A percentile compares a stretch with the other conserved stretches of the same genome.
phyloP scores from a whole-genome alignment of 129 eudicot genomes.

The Pseudognaphalium luteoalbum region DNA sequence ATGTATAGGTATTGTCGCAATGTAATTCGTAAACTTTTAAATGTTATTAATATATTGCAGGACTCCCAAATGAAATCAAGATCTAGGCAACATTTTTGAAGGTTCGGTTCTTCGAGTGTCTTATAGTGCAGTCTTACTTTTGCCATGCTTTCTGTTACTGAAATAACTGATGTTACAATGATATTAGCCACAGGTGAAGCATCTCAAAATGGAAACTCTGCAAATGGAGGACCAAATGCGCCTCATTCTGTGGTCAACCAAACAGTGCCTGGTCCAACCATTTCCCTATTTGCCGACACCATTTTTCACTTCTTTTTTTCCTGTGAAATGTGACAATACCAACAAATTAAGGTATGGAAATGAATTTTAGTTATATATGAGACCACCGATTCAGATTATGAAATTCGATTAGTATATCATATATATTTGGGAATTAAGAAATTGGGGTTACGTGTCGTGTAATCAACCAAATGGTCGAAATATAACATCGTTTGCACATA shows the following conservation, averaged over 20 bases:
- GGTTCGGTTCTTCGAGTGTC: slow-evolving; percentile 41
- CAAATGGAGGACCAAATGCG: slow-evolving; percentile 70
- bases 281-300: too few species aligned
- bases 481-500: too few species aligned
- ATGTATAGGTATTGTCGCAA: neutral
- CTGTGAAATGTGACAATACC: too few species aligned
- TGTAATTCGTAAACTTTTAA: neutral
- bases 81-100: slow-evolving; percentile 67
- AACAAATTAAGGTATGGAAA: too few species aligned
- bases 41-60: slow-evolving; percentile 33
- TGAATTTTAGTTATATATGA: too few species aligned
- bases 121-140: neutral
- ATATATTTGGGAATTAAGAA: too few species aligned
- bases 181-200: slow-evolving; percentile 58
- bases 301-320: too few species aligned
- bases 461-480: too few species aligned
- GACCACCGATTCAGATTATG: too few species aligned
- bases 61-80: slow-evolving; percentile 81
- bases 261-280: slow-evolving; percentile 67
- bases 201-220: slow-evolving; percentile 70
- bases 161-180: slow-evolving; percentile 22
- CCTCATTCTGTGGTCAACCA: slow-evolving; percentile 59
- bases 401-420: too few species aligned
- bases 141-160: slow-evolving; percentile 14
- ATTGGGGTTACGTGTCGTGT: too few species aligned